Conservation (phyloP, 1,284 basidiomycete genomes). For the Volvariella volvacea region DNA sequence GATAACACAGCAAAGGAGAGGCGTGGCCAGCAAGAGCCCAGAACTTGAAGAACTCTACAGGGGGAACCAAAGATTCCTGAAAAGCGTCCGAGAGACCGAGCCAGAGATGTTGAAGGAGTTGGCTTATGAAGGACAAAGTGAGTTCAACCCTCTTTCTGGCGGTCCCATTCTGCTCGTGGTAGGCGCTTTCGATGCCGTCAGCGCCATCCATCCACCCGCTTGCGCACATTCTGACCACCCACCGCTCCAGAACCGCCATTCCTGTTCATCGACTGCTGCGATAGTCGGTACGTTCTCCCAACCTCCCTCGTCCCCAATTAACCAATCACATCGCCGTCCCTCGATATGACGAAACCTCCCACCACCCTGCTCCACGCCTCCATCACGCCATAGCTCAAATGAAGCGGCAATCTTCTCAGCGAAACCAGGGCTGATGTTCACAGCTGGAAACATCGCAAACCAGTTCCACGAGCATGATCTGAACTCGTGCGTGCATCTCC, state of each 20-base stretch:
- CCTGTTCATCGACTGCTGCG: neutral
- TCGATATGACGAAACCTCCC: too few relatives aligned
- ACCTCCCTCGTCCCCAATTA: constrained; percentile 8
- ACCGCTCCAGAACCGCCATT: neutral
- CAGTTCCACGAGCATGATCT: constrained; percentile 22
- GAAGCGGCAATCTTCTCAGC: constrained; percentile 22
- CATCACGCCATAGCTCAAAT: constrained; percentile 14
- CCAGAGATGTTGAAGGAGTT: constrained; percentile 17
- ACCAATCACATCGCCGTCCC: constrained; percentile 15
- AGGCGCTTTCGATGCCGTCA: too few relatives aligned
- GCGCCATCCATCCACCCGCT: too few relatives aligned
- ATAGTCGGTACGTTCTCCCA: neutral
- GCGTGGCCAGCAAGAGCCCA: neutral
- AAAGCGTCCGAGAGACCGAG: constrained; percentile 13
- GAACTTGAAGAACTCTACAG: constrained; percentile 17
- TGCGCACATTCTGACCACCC: too few relatives aligned
- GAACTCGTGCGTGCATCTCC: constrained; percentile 16
- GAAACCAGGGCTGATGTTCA: constrained; percentile 22
- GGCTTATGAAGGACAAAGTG: constrained; percentile 21
- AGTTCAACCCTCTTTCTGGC: too few relatives aligned
- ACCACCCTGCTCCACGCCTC: too few relatives aligned
- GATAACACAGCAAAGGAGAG: too few relatives aligned
- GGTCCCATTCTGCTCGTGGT: too few relatives aligned
- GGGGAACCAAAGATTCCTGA: constrained; percentile 21
- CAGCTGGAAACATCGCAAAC: constrained; percentile 23